phyloP scores from a whole-genome alignment of 768 basidiomycete species.

The Pulveroboletus sp. region DNA sequence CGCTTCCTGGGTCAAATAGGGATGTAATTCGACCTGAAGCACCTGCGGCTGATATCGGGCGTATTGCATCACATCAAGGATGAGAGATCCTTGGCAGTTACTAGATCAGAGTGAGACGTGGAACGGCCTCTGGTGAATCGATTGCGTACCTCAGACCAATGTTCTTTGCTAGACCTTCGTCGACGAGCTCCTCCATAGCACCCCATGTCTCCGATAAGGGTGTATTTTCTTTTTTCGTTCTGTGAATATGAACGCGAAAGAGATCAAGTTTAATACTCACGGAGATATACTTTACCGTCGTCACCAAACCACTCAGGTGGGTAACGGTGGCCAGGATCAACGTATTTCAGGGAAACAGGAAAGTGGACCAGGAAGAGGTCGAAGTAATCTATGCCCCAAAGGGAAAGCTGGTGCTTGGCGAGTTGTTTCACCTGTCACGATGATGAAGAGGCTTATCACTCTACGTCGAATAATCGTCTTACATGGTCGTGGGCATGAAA shows the following conservation, averaged over 20 bases:
- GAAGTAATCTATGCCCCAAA: slow-evolving; percentile 85
- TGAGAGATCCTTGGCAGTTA: slow-evolving; percentile 68
- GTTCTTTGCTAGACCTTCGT: slow-evolving; percentile 66
- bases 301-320: slow-evolving; percentile 82
- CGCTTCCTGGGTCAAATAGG: slow-evolving; percentile 48
- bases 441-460: neutral
- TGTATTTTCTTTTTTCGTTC: slow-evolving; percentile 45
- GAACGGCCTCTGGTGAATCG: neutral
- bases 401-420: slow-evolving; percentile 60
- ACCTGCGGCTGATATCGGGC: slow-evolving; percentile 60
- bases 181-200: slow-evolving; percentile 76
- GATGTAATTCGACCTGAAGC: slow-evolving; percentile 59
- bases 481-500: slow-evolving; percentile 80
- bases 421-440: slow-evolving; percentile 48
- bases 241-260: neutral
- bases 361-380: slow-evolving; percentile 83
- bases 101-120: slow-evolving; percentile 33
- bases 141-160: slow-evolving; percentile 65
- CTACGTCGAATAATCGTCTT: slow-evolving; percentile 17
- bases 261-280: slow-evolving; percentile 35
- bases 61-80: slow-evolving; percentile 76
- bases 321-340: slow-evolving; percentile 70
- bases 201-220: slow-evolving; percentile 81
- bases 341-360: slow-evolving; percentile 77
- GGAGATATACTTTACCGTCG: slow-evolving; percentile 62